Evolutionary conservation across 371 early-diverging fungal species (phyloP).

Genomic region (Batkoa obscura): DNA sequence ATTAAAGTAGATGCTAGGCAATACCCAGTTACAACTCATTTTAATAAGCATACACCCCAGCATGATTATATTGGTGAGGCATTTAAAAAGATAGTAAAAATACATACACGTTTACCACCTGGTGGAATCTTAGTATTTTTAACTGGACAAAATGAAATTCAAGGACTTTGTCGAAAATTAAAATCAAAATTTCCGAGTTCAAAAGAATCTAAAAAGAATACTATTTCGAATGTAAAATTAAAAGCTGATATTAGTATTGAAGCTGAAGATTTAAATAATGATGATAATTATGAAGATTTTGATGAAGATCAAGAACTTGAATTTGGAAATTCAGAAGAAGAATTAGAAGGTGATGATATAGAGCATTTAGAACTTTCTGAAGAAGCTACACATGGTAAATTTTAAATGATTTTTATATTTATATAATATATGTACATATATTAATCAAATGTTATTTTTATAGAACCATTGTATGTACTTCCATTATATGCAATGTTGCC

Average conservation of each 20-base stretch:
- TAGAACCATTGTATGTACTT: conserved; percentile 55
- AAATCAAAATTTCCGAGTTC: background rate
- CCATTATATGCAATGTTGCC: conserved; percentile 86
- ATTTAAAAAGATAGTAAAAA: conserved; percentile 70
- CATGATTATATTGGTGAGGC: conserved; percentile 42
- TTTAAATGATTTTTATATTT: no score
- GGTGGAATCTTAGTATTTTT: conserved; percentile 76
- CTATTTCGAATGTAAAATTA: background rate
- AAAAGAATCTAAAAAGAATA: no score
- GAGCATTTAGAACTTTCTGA: conserved; percentile 4
- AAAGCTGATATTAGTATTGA: conserved; percentile 15
- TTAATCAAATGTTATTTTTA: no score
- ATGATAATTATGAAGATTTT: conserved; percentile 27
- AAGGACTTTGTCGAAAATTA: background rate
- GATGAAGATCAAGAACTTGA: conserved; percentile 36
- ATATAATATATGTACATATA: no score
- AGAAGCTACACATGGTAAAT: conserved; percentile 3
- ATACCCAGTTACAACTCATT: conserved; percentile 63
- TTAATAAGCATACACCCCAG: conserved; percentile 49
- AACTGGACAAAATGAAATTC: conserved; percentile 29
- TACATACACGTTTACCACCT: conserved; percentile 71
- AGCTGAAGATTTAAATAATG: conserved; percentile 15
- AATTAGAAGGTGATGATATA: conserved; percentile 15
- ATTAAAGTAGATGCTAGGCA: conserved; percentile 89
- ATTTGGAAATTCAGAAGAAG: conserved; percentile 13